A percentile compares a stretch with the other conserved stretches of the same genome.
phyloP scores from a whole-genome alignment of 2,329 filamentous ascomycete species.

The Periconia sp. region DNA sequence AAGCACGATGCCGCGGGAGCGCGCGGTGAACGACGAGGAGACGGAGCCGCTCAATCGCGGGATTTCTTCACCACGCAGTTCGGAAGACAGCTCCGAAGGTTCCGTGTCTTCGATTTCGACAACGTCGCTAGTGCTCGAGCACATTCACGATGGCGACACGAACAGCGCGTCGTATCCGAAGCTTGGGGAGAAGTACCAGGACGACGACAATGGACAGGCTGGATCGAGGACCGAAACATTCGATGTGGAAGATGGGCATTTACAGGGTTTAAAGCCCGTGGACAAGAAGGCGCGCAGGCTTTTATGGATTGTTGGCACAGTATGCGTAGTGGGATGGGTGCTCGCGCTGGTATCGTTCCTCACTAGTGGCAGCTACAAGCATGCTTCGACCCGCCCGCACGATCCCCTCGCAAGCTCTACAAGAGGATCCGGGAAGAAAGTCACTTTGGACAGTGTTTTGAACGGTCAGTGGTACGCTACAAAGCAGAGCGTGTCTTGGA shows the following conservation, averaged over 20 bases:
- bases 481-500: slow-evolving; percentile 75
- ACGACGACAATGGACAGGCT: slow-evolving; percentile 47
- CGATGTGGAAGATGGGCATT: slow-evolving; percentile 59
- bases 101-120: slow-evolving; percentile 82
- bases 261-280: slow-evolving; percentile 58
- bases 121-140: slow-evolving; percentile 81
- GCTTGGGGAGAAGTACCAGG: slow-evolving; percentile 44
- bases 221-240: slow-evolving; percentile 56
- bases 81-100: slow-evolving; percentile 49
- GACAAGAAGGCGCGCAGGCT: slow-evolving; percentile 70
- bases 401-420: slow-evolving; percentile 69
- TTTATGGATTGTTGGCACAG: slow-evolving; percentile 64
- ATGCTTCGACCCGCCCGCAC: slow-evolving; percentile 68
- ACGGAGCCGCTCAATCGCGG: slow-evolving; percentile 51
- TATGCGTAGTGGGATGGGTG: slow-evolving; percentile 72
- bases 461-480: slow-evolving; percentile 68
- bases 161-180: slow-evolving; percentile 35
- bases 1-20: slow-evolving; percentile 41
- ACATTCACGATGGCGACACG: slow-evolving; percentile 65
- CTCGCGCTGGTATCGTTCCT: slow-evolving; percentile 72
- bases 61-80: slow-evolving; percentile 35
- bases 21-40: slow-evolving; percentile 50
- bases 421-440: slow-evolving; percentile 71
- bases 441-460: slow-evolving; percentile 75
- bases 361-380: slow-evolving; percentile 68